Evolutionary conservation across 306 rosid genomes (phyloP).

Genomic region (Rosa chinensis): DNA sequence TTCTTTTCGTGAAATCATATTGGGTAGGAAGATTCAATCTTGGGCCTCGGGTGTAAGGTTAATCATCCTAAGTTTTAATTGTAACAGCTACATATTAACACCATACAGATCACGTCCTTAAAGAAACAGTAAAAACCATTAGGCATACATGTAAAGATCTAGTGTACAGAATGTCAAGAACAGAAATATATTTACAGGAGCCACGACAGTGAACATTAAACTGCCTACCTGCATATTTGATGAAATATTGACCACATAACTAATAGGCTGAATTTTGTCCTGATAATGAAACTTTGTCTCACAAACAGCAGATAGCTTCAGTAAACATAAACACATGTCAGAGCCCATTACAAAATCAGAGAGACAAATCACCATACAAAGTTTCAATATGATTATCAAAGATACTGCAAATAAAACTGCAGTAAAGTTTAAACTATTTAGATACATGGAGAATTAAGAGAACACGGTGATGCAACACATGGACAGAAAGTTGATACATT

Average conservation of each 20-base stretch:
- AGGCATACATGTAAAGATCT: not conserved
- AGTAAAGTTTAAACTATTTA: not conserved
- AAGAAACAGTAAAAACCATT: slow-evolving; percentile 3
- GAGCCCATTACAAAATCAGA: slow-evolving; percentile 15
- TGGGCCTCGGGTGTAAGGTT: not conserved
- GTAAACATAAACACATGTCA: slow-evolving; percentile 40
- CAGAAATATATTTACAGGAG: not conserved
- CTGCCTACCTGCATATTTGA: slow-evolving; percentile 71
- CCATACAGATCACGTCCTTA: not conserved
- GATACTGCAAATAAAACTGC: not conserved
- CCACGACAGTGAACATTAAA: not conserved
- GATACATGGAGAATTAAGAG: not conserved
- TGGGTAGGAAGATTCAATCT: not conserved
- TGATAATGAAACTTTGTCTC: slow-evolving; percentile 91
- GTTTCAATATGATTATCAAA: not conserved
- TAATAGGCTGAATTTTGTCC: slow-evolving; percentile 75
- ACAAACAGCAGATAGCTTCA: slow-evolving; percentile 90
- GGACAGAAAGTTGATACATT: not conserved
- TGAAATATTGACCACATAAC: slow-evolving; percentile 62
- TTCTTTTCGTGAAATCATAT: not conserved
- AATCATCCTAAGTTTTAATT: not conserved
- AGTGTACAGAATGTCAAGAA: not conserved
- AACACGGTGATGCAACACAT: not conserved
- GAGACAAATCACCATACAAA: not conserved
- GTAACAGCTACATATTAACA: not conserved